Evolutionary conservation across 2,329 filamentous ascomycete species (phyloP), one percentile per base, ranked within the genome.

Genomic region (Verticillium zaregamsianum): DNA sequence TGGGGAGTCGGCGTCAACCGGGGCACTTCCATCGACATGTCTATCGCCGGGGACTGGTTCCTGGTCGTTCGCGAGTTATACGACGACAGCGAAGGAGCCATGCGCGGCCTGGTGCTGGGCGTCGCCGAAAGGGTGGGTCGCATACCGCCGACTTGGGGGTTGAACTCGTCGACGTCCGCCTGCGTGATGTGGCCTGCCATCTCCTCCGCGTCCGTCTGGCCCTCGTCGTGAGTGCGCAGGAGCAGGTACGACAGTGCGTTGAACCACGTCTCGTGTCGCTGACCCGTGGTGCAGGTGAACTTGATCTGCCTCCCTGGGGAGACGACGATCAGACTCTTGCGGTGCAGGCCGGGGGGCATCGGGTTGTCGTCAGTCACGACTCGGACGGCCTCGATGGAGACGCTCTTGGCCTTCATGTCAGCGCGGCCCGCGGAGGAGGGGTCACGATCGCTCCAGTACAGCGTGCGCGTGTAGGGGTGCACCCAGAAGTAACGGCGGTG

Each of bases 401-500:
- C 91, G 74, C 92, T 97, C 87, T 98, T 98, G 81, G 80, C 85
- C 68, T 81, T 83, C 61, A 94, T 79, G 76, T 97, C 91, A 12
- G 85, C 79, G 65, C 90, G 88, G n/a, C 91, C 91, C 56, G 89
- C 90, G 56, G 82, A 84, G 33, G 91, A 89, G 7, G 95, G 95
- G 73, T 98, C 93, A 60, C 89, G 84, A 67, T 96, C 91, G 72
- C 93, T 96, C 95, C 95, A 99, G 82, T 98, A 98, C 68, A 99
- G 77, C 5, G 94, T 97, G 58, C 93, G 87, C 3, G 94, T 99
- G 76, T 98, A 99, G 0, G 95, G 95, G 73, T 99, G 95, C 25
- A 99, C 92, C 95, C 95, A 99, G 83, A 99, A 99, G 82, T 97
- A 99, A 35, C 95, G 89, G 64, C 92, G 87, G 76, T 99, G 95